Evolutionary conservation across 495 filamentous ascomycete species (phyloP), one percentile per base, ranked within the genome.

Genomic region (Xylaria intraflava): DNA sequence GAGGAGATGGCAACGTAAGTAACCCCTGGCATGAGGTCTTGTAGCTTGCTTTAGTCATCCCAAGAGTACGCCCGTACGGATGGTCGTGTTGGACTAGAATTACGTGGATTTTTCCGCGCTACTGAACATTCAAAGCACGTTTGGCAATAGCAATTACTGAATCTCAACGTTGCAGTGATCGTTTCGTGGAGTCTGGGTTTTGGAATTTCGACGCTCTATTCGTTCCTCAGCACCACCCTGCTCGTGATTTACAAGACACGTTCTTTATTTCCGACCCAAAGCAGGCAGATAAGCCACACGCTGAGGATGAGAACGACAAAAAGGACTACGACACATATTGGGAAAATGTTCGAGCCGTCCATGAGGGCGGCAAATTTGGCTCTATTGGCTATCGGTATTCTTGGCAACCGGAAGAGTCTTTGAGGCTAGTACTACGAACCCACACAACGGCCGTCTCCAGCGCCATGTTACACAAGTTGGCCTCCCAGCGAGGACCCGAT

Each of bases 171-270:
- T 27, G 2, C 35, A 49, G 46, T 27, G 46, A 49, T 20, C 33
- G 58, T 19, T 93, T 84, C 66, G 90, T 96, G 53, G 93, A 98
- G 75, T 91, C 89, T 19, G 91, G 91, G 35, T 96, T 96, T 84
- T 98, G 92, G 87, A 96, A 96, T 71, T 97, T 97, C 69, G 93
- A 97, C 60, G 83, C 90, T 38, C 90, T 98, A 52, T 96, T 90
- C 73, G 90, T 98, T 20, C 91, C 91, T 23, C 93, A 98, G 72
- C 92, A 96, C 78, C 93, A 96, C 68, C 93, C 92, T 29, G 91
- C 93, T 55, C 88, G 93, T 61, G 93, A 96, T 64, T 75, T 95
- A 31, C 93, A 96, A 79, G 91, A 97, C 65, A 98, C 93, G 38
- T 96, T 97, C 79, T 97, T 95, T 74, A 90, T 96, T 63, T 89